These are phyloP conservation scores for Calonectria pseudoreteaudii DNA, from an alignment of 2,329 filamentous ascomycete genomes.

Conservation along the genomic window DNA sequence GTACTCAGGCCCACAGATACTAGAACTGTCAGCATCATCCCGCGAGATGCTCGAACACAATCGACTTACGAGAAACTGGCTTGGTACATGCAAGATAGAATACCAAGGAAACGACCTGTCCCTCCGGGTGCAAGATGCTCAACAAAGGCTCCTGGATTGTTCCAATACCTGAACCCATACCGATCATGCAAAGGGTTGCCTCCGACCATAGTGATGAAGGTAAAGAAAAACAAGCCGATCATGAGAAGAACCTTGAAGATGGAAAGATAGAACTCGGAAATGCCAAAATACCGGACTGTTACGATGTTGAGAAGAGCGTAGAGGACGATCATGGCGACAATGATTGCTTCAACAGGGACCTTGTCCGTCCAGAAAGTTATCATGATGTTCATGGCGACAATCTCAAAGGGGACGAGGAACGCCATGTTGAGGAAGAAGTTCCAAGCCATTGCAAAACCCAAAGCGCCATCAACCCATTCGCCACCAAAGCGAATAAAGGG, in stretches of 20 bases:
- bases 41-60: too few species aligned
- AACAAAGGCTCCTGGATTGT: conserved; percentile 17
- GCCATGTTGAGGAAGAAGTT: conserved; percentile 47
- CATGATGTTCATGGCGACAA: conserved; percentile 44
- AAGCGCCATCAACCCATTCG: conserved; percentile 23
- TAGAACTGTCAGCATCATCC: neutral
- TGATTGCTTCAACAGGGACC: conserved; percentile 42
- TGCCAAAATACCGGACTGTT: conserved; percentile 23
- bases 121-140: conserved; percentile 9
- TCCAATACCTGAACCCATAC: conserved; percentile 21
- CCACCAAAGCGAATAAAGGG: conserved; percentile 22
- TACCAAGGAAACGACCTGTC: conserved; percentile 6
- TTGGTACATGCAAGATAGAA: conserved; percentile 22
- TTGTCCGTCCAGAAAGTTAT: conserved; percentile 40
- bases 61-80: conserved; percentile 22
- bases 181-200: conserved; percentile 15
- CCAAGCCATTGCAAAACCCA: conserved; percentile 37
- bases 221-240: conserved; percentile 12
- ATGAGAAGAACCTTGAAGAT: conserved; percentile 18
- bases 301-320: conserved; percentile 51
- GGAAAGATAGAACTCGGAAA: conserved; percentile 20
- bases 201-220: conserved; percentile 22
- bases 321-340: conserved; percentile 21
- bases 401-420: conserved; percentile 45
- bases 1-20: conserved; percentile 23